These are phyloP conservation scores for Arxiozyma heterogenica DNA, from an alignment of 1,139 yeast genomes.

Conservation along the genomic window DNA sequence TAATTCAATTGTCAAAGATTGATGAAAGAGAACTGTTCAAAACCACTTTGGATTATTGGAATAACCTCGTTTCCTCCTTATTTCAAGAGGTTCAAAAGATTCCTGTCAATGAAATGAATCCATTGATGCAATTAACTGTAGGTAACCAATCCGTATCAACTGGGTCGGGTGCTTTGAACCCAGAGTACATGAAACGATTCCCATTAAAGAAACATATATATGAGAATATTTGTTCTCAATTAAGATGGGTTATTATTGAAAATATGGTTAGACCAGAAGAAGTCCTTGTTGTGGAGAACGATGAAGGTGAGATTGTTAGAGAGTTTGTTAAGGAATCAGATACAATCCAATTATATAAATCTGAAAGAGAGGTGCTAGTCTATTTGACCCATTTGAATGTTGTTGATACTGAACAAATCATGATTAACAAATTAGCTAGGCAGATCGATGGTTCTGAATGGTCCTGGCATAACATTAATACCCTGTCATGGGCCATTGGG, in stretches of 20 bases:
- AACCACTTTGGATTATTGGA: slow-evolving; percentile 93
- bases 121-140: slow-evolving; percentile 63
- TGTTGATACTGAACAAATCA: slow-evolving; percentile 83
- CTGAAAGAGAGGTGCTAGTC: slow-evolving; percentile 91
- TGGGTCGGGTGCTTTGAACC: slow-evolving; percentile 79
- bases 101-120: slow-evolving; percentile 55
- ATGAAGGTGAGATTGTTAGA: slow-evolving; percentile 97
- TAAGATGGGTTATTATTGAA: slow-evolving; percentile 86
- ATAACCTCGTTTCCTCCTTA: slow-evolving; percentile 66
- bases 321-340: slow-evolving; percentile 96
- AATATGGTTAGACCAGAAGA: slow-evolving; percentile 99
- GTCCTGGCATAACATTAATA: slow-evolving; percentile 98
- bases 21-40: slow-evolving; percentile 95
- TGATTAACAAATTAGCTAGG: slow-evolving; percentile 82
- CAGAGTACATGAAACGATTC: slow-evolving; percentile 61
- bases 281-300: slow-evolving; percentile 91
- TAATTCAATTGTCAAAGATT: slow-evolving; percentile 77
- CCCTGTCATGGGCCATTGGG: slow-evolving; percentile 99
- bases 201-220: slow-evolving; percentile 84
- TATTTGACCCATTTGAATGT: slow-evolving; percentile 93
- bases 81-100: slow-evolving; percentile 78
- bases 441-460: slow-evolving; percentile 96
- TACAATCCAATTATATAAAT: slow-evolving; percentile 87
- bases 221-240: slow-evolving; percentile 60
- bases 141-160: slow-evolving; percentile 42